Evolutionary conservation across 306 rosid species (phyloP), one percentile per base, ranked within the genome.

Genomic region (Notholithocarpus densiflorus): DNA sequence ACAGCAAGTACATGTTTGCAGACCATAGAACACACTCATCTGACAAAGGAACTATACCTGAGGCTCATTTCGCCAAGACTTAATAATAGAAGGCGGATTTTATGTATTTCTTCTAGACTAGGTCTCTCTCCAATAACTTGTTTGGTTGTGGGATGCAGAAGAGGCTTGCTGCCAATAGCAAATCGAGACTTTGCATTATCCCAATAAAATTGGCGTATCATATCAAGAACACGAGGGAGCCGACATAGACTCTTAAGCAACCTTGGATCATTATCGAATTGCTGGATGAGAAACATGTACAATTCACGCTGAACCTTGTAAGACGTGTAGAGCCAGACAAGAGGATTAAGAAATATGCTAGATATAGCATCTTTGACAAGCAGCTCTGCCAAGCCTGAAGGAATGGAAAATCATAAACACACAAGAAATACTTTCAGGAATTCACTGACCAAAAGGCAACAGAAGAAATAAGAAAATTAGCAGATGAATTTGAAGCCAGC

Each of bases 41-140:
- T 18, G 26, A 31, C 34, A 66, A 65, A 76, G 72, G 80, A 45
- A 71, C 80, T 37, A 81, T 85, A 95, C 98, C 98, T 88, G 74
- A 95, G 97, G 87, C 97, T 90, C 98, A 95, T 92, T 88, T 95
- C 98, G 59, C 97, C 98, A 68, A 95, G 98, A 87, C 97, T 91
- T 78, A 95, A 89, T 84, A 95, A 87, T 81, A 95, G 92, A 75
- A 95, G 98, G 78, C 98, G 98, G 74, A 95, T 89, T 89, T 95
- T 95, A 54, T 82, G 97, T 75, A 90, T 90, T 89, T 95, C 98
- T 74, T 92, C 98, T 83, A 53, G 83, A 81, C 80, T 85, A 31
- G 92, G 98, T 57, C 88, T 91, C 87, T 86, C 90, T 74, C 89
- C 90, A 26, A 73, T 74, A 75, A 85, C 76, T 79, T 76, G 80